A percentile compares a stretch with the other conserved stretches of the same genome.
Evolutionary conservation across 2,329 filamentous ascomycete species (phyloP).

Genomic region (Blumeriella jaapii): DNA sequence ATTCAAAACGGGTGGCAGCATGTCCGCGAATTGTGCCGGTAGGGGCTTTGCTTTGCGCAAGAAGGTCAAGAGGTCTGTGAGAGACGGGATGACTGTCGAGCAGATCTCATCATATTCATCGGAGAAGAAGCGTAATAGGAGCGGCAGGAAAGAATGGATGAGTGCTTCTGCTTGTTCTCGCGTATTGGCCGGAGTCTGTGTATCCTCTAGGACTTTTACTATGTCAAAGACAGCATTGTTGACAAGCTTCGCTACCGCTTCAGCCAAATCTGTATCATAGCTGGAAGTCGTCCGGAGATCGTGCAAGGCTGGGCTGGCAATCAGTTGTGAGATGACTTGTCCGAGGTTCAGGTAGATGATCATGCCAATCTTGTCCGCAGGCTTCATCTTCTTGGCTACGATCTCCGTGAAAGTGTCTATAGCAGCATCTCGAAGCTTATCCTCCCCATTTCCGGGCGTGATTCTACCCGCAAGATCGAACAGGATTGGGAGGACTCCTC

Average conservation of each 20-base stretch:
- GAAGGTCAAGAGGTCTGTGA: constrained; percentile 86
- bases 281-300: constrained; percentile 69
- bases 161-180: constrained; percentile 69
- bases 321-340: constrained; percentile 74
- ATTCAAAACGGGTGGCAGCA: constrained; percentile 79
- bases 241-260: constrained; percentile 89
- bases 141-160: constrained; percentile 72
- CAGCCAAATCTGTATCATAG: constrained; percentile 92
- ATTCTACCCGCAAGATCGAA: constrained; percentile 78
- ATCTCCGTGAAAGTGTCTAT: constrained; percentile 95
- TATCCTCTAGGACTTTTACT: constrained; percentile 71
- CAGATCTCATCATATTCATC: constrained; percentile 98
- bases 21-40: constrained; percentile 64
- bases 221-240: constrained; percentile 84
- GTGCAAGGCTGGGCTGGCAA: constrained; percentile 68
- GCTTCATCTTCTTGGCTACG: constrained; percentile 95
- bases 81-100: constrained; percentile 84
- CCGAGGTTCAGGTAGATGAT: constrained; percentile 82
- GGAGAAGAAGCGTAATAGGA: constrained; percentile 85
- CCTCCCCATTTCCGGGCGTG: constrained; percentile 48
- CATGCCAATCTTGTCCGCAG: constrained; percentile 85
- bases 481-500: constrained; percentile 73
- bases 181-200: constrained; percentile 46
- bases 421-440: constrained; percentile 78
- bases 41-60: constrained; percentile 69